Conservation (phyloP, 441 rosid species). For the Capsella rubella region DNA sequence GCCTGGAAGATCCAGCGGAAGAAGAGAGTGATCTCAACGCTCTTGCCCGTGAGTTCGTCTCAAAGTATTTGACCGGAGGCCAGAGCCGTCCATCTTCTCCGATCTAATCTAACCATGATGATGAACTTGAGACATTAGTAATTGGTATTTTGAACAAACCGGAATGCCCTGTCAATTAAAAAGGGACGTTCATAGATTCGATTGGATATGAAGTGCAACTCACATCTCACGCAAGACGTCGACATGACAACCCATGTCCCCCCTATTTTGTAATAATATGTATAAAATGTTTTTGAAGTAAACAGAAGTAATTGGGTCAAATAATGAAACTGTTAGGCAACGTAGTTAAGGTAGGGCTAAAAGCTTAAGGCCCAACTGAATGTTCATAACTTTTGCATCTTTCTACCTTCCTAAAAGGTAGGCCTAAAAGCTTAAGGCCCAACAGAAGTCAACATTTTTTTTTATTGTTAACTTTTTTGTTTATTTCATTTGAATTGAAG, state of each 20-base stretch:
- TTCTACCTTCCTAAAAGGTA: no score
- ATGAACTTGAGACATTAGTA: neutral
- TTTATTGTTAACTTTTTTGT: no score
- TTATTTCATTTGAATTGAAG: no score
- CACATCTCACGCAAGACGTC: slow-evolving; percentile 21
- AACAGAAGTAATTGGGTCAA: neutral
- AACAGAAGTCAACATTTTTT: no score
- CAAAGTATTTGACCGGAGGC: slow-evolving; percentile 54
- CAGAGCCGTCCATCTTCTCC: slow-evolving; percentile 46
- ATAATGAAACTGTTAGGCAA: neutral
- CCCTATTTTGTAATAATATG: neutral
- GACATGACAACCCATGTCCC: slow-evolving; percentile 3
- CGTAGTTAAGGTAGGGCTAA: slow-evolving; percentile 4
- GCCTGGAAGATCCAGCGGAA: slow-evolving; percentile 24
- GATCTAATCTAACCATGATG: slow-evolving; percentile 26
- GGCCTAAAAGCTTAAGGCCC: no score
- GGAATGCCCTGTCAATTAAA: neutral
- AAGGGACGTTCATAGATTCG: neutral
- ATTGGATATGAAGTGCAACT: slow-evolving; percentile 7
- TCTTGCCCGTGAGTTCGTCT: slow-evolving; percentile 54
- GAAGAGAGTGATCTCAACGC: slow-evolving; percentile 52
- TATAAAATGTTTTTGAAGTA: neutral
- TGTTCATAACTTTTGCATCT: no score
- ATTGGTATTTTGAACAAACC: slow-evolving; percentile 22
- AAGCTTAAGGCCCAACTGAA: slow-evolving; percentile 1